These are phyloP conservation scores for Aspergillus nanangensis DNA, from an alignment of 495 filamentous ascomycete species.

Conservation along the genomic window DNA sequence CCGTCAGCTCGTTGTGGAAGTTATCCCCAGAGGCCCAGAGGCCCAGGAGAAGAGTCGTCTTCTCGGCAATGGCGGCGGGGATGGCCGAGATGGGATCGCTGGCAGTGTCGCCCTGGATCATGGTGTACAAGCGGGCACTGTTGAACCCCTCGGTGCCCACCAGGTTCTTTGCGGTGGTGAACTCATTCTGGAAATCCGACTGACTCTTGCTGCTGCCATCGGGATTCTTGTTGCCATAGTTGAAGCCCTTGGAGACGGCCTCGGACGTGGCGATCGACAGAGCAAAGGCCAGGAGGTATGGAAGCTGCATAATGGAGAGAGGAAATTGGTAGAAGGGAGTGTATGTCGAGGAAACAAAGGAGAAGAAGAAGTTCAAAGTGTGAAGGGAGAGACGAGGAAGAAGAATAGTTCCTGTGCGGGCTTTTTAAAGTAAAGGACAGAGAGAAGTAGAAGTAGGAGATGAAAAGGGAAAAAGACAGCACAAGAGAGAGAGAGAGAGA, in stretches of 20 bases:
- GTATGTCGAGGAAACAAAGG: background rate
- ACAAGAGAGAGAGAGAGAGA: conserved; percentile 1
- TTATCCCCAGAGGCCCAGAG: conserved; percentile 72
- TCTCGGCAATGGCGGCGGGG: conserved; percentile 69
- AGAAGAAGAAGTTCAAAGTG: too few species aligned
- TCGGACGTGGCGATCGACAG: conserved; percentile 38
- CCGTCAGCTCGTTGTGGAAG: conserved; percentile 65
- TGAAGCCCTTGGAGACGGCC: conserved; percentile 69
- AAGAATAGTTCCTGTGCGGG: background rate
- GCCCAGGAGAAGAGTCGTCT: conserved; percentile 70
- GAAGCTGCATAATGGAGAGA: conserved; percentile 29
- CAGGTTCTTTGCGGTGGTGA: conserved; percentile 64
- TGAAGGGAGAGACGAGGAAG: background rate
- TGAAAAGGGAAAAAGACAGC: conserved; percentile 3
- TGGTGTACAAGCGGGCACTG: conserved; percentile 64
- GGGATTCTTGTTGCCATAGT: conserved; percentile 65
- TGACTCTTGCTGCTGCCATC: conserved; percentile 59
- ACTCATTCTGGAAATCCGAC: conserved; percentile 65
- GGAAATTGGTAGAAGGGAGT: conserved; percentile 5
- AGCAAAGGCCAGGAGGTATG: conserved; percentile 39
- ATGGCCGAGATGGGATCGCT: conserved; percentile 64
- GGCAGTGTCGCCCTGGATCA: conserved; percentile 56
- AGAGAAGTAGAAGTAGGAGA: conserved; percentile 6
- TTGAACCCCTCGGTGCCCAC: conserved; percentile 68
- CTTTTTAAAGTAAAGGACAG: conserved; percentile 3